Percentiles rank a stretch among this genome's conserved stretches.
Conservation (phyloP, 2,329 filamentous ascomycete genomes). For the Fusarium luffae region DNA sequence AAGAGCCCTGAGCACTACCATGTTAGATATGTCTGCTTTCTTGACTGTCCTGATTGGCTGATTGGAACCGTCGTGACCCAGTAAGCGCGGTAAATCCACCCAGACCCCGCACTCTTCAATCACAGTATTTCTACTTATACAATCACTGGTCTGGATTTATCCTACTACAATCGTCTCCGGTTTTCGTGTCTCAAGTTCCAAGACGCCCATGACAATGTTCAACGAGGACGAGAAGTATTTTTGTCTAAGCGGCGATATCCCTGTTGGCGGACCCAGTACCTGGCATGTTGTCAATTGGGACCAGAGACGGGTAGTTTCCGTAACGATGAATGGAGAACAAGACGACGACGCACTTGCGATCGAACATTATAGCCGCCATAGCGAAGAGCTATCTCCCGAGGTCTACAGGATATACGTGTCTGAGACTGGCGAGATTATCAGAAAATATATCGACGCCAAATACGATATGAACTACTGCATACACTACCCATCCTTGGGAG, state of each 20-base stretch:
- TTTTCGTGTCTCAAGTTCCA: too few species aligned
- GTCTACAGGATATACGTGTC: conserved; percentile 43
- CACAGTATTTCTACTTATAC: too few species aligned
- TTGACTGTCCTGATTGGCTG: too few species aligned
- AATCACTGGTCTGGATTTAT: too few species aligned
- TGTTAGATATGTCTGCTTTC: too few species aligned
- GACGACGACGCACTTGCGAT: conserved; percentile 43
- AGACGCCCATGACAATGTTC: too few species aligned
- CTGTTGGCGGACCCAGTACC: conserved; percentile 42
- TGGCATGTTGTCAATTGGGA: conserved; percentile 47
- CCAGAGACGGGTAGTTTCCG: conserved; percentile 43
- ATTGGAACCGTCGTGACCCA: too few species aligned
- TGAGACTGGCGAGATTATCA: conserved; percentile 38
- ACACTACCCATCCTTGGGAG: conserved; percentile 43
- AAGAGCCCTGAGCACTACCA: too few species aligned
- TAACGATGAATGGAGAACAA: conserved; percentile 47
- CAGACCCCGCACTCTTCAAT: too few species aligned
- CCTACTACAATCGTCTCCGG: too few species aligned
- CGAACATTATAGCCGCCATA: conserved; percentile 36
- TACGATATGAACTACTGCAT: conserved; percentile 44
- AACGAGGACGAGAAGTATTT: background rate
- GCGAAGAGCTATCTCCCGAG: conserved; percentile 12
- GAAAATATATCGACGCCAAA: conserved; percentile 37
- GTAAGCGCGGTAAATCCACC: too few species aligned
- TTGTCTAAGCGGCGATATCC: conserved; percentile 1